Evolutionary conservation across 805 yeast genomes (phyloP).

Genomic region (Osmozyma mogii): DNA sequence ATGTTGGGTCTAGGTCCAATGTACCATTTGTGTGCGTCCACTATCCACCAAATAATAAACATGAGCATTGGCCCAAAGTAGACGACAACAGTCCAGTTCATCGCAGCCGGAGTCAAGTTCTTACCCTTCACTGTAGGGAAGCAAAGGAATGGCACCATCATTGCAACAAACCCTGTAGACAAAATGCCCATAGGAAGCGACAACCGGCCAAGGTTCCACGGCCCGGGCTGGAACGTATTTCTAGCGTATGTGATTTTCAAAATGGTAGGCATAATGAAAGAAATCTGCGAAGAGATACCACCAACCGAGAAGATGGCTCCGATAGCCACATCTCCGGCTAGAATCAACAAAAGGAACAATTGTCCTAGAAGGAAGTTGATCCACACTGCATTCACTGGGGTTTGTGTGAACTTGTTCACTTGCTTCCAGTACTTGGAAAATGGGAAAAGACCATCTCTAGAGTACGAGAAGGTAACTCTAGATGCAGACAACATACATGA

Average conservation of each 20-base stretch:
- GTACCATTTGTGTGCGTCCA: constrained; percentile 1
- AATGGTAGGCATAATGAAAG: constrained; percentile 55
- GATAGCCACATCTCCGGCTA: constrained; percentile 59
- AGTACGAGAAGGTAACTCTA: constrained; percentile 58
- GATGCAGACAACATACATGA: constrained; percentile 61
- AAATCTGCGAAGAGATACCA: constrained; percentile 60
- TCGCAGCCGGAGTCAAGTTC: constrained; percentile 29
- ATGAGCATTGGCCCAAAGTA: neutral
- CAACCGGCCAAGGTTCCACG: constrained; percentile 54
- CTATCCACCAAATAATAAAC: neutral
- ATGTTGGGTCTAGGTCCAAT: constrained; percentile 1
- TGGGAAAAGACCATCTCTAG: constrained; percentile 65
- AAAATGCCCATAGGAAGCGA: constrained; percentile 41
- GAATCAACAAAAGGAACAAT: constrained; percentile 46
- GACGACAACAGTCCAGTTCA: constrained; percentile 53
- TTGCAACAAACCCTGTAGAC: constrained; percentile 41
- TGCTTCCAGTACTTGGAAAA: constrained; percentile 39
- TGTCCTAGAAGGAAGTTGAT: constrained; percentile 48
- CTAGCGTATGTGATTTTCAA: constrained; percentile 50
- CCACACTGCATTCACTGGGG: constrained; percentile 63
- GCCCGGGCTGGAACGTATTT: constrained; percentile 51
- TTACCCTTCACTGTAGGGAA: constrained; percentile 39
- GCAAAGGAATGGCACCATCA: constrained; percentile 55
- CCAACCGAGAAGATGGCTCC: constrained; percentile 69
- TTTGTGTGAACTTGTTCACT: constrained; percentile 45